These are phyloP conservation scores for Oryza meyeriana DNA, from an alignment of 176 grass and related monocot species.

Conservation along the genomic window DNA sequence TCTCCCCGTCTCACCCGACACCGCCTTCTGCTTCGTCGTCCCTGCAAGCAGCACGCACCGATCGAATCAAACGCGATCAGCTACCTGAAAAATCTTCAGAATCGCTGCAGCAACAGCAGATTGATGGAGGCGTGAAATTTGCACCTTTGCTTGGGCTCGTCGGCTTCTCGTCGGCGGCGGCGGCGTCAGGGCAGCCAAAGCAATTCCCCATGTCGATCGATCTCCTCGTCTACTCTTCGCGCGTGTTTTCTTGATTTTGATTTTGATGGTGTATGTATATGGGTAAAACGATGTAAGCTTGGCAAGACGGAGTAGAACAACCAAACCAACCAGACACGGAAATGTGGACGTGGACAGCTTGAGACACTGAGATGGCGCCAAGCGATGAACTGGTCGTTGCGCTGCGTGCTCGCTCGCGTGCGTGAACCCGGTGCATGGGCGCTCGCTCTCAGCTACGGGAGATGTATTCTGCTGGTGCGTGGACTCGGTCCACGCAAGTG, in stretches of 20 bases:
- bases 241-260: background rate
- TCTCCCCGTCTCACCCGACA: background rate
- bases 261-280: background rate
- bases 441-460: background rate
- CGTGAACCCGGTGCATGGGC: background rate
- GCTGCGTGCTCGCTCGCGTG: background rate
- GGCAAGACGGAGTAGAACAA: background rate
- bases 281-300: background rate
- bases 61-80: background rate
- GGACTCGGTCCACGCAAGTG: background rate
- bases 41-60: background rate
- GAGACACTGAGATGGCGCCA: background rate
- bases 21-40: background rate
- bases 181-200: background rate
- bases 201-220: constrained; percentile 30
- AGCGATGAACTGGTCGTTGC: background rate
- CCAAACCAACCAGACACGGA: background rate
- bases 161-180: background rate
- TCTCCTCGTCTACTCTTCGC: too few species aligned
- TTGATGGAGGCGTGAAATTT: too few species aligned
- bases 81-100: too few species aligned
- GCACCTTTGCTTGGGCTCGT: background rate
- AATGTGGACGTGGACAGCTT: background rate
- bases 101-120: too few species aligned
- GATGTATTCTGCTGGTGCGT: background rate